A percentile compares a stretch with the other conserved stretches of the same genome.
Evolutionary conservation across 2,329 filamentous ascomycete genomes (phyloP).

Genomic region (Fusarium beomiforme): DNA sequence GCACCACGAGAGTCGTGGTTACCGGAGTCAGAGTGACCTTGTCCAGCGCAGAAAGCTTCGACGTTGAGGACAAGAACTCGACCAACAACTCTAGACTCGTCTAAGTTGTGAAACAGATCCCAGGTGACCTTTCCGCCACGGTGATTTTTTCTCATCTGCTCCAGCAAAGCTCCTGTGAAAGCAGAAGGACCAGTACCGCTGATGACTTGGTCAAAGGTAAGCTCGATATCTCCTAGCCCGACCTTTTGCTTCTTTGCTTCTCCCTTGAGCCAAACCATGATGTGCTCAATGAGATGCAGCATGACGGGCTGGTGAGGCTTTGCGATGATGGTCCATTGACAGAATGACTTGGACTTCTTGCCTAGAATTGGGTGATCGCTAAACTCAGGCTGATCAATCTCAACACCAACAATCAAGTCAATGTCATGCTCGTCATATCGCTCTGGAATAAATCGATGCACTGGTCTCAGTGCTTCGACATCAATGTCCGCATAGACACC

Average conservation of each 20-base stretch:
- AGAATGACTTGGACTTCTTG: constrained; percentile 75
- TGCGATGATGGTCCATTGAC: constrained; percentile 80
- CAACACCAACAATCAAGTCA: constrained; percentile 75
- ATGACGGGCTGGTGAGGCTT: constrained; percentile 75
- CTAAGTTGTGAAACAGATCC: constrained; percentile 72
- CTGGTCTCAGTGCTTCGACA: constrained; percentile 49
- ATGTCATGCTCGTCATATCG: constrained; percentile 71
- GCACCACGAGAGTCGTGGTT: constrained; percentile 74
- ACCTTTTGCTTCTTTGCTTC: constrained; percentile 68
- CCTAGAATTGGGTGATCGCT: constrained; percentile 72
- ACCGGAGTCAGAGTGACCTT: constrained; percentile 77
- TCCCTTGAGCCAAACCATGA: constrained; percentile 71
- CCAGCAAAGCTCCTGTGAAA: constrained; percentile 72
- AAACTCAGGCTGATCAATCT: constrained; percentile 76
- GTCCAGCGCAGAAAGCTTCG: constrained; percentile 77
- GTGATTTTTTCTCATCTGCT: constrained; percentile 66
- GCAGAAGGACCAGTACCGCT: constrained; percentile 77
- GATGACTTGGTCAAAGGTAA: constrained; percentile 79
- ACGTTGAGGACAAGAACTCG: constrained; percentile 74
- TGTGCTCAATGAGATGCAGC: constrained; percentile 73
- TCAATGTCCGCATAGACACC: constrained; percentile 73
- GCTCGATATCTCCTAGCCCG: constrained; percentile 66
- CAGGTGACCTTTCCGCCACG: constrained; percentile 60
- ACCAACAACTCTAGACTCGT: constrained; percentile 72
- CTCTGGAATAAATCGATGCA: constrained; percentile 54